Conservation (phyloP, 139 green algal genomes). For the Chlamydomonas sp. region DNA sequence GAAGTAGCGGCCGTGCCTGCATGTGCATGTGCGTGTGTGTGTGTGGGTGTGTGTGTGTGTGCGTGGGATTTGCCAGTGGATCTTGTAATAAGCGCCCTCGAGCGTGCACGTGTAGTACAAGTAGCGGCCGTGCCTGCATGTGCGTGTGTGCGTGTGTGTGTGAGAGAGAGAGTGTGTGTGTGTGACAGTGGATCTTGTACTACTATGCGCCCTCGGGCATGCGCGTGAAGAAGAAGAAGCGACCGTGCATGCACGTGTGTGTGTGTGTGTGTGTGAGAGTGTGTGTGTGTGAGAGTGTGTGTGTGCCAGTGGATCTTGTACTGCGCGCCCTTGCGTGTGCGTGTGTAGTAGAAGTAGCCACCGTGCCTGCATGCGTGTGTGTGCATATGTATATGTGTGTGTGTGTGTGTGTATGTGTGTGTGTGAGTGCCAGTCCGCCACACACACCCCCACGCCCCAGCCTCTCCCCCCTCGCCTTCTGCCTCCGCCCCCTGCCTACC, state of each 20-base stretch:
- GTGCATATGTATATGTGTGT: no score
- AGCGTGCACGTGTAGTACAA: slow-evolving; percentile 77
- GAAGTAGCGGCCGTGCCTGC: slow-evolving; percentile 54
- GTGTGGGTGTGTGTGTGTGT: no score
- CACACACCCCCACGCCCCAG: no score
- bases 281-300: no score
- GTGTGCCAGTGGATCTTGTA: slow-evolving; percentile 73
- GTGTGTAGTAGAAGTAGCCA: slow-evolving; percentile 73
- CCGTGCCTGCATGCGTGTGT: slow-evolving; percentile 33
- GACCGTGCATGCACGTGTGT: slow-evolving; percentile 33
- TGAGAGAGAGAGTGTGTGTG: no score
- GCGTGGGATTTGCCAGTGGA: no score
- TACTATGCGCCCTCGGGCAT: slow-evolving; percentile 50
- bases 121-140: slow-evolving; percentile 47
- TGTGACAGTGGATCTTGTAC: slow-evolving; percentile 72
- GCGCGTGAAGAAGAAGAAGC: slow-evolving; percentile 75
- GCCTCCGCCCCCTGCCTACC: no score
- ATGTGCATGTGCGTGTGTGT: not conserved
- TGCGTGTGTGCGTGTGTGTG: no score
- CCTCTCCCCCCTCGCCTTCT: no score
- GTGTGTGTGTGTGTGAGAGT: no score
- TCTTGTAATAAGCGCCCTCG: slow-evolving; percentile 52
- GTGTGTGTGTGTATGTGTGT: no score
- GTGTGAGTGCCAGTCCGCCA: no score
- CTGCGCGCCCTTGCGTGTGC: slow-evolving; percentile 50